Percentiles rank a stretch among this genome's conserved stretches.
These are phyloP conservation scores for Colletotrichum cordylinicola DNA, from an alignment of 2,329 filamentous ascomycete genomes.

Conservation along the genomic window DNA sequence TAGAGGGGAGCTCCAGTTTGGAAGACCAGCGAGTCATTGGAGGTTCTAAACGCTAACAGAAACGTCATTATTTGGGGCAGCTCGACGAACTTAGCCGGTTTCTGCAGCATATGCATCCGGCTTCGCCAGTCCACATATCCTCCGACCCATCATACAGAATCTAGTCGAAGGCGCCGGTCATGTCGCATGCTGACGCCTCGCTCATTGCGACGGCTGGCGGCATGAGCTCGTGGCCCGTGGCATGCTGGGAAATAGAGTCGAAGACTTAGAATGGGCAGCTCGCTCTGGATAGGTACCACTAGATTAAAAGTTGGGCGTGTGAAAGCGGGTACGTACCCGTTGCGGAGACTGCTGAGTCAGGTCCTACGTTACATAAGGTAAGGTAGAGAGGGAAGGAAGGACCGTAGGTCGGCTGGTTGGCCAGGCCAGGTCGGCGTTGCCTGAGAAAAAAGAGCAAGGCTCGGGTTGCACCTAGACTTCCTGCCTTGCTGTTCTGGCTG, in stretches of 20 bases:
- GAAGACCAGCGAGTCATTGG: background rate
- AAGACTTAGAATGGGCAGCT: background rate
- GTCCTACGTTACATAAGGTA: background rate
- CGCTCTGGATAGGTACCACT: background rate
- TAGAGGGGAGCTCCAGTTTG: background rate
- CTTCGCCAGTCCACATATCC: background rate
- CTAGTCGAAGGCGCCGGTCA: background rate
- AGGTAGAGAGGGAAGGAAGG: background rate
- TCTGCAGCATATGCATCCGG: background rate
- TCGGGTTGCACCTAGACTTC: slow-evolving; percentile 12
- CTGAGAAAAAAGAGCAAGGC: slow-evolving; percentile 14
- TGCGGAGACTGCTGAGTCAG: background rate
- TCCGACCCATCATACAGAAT: background rate
- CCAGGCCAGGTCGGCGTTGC: background rate
- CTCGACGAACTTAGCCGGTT: background rate
- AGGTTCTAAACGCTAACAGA: background rate
- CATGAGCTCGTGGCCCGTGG: background rate
- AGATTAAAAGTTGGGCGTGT: background rate
- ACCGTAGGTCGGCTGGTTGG: background rate
- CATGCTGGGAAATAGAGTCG: background rate
- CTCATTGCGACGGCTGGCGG: background rate
- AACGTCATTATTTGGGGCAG: slow-evolving; percentile 2
- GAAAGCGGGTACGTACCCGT: background rate
- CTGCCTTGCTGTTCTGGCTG: slow-evolving; percentile 2
- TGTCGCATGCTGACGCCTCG: background rate